Conservation (phyloP, 1,284 basidiomycete species). For the Ceratobasidium sp. region DNA sequence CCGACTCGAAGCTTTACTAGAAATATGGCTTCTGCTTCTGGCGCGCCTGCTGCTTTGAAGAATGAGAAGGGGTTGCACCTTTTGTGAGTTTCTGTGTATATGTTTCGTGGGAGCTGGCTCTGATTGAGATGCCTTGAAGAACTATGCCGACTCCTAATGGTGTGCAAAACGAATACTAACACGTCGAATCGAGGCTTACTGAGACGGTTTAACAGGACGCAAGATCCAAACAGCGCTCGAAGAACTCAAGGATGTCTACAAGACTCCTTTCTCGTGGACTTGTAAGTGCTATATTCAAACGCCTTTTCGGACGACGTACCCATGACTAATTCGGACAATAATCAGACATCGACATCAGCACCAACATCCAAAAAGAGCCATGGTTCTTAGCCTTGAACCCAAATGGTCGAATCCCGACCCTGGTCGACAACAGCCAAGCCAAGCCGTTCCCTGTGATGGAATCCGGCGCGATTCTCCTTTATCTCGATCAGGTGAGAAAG, state of each 20-base stretch:
- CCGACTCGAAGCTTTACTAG: not conserved
- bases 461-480: constrained; percentile 36
- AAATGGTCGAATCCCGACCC: constrained; percentile 37
- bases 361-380: constrained; percentile 40
- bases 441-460: constrained; percentile 45
- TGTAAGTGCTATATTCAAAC: not conserved
- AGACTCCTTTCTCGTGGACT: constrained; percentile 38
- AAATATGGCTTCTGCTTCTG: constrained; percentile 23
- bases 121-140: not conserved
- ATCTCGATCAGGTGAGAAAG: constrained; percentile 35
- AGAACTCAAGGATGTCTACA: constrained; percentile 34
- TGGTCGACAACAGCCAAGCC: constrained; percentile 40
- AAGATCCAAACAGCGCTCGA: constrained; percentile 37
- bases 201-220: not conserved
- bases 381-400: constrained; percentile 40
- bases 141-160: constrained; percentile 43
- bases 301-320: too few species aligned
- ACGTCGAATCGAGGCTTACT: not conserved
- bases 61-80: constrained; percentile 40
- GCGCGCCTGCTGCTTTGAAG: constrained; percentile 17
- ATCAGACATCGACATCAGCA: constrained; percentile 41
- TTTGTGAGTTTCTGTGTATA: not conserved
- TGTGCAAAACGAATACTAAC: not conserved
- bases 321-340: too few species aligned
- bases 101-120: too few species aligned